Evolutionary conservation across 306 rosid species (phyloP).

Genomic region (Pterocarpus macrocarpus): DNA sequence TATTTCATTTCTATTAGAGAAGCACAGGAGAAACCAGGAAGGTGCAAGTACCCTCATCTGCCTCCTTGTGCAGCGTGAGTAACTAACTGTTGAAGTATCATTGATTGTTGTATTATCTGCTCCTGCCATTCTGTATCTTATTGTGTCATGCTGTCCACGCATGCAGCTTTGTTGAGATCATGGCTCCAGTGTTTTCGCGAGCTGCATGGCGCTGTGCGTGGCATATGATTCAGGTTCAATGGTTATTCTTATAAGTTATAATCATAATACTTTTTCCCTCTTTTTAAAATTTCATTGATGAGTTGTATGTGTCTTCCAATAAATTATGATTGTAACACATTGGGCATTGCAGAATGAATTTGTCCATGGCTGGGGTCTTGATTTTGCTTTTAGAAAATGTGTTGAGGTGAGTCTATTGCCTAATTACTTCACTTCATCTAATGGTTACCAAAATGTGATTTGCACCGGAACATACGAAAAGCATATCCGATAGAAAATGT

Average conservation of each 20-base stretch:
- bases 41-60: conserved; percentile 86
- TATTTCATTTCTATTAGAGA: conserved; percentile 55
- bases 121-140: conserved; percentile 28
- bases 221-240: conserved; percentile 91
- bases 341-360: conserved; percentile 81
- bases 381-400: conserved; percentile 93
- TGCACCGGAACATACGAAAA: no score
- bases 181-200: conserved; percentile 98
- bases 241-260: not conserved
- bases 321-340: conserved; percentile 17
- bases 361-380: conserved; percentile 99
- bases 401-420: conserved; percentile 72
- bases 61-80: conserved; percentile 99
- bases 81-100: conserved; percentile 1
- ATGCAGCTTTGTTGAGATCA: conserved; percentile 91
- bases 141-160: conserved; percentile 14
- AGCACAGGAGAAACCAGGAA: conserved; percentile 84
- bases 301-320: not conserved
- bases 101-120: not conserved
- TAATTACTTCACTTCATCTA: conserved; percentile 6
- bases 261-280: not conserved
- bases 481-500: no score
- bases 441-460: no score
- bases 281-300: not conserved
- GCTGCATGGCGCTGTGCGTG: conserved; percentile 99